Percentiles rank a stretch among this genome's conserved stretches.
phyloP scores from a whole-genome alignment of 305 asterid species.

The Ilex paraguariensis region DNA sequence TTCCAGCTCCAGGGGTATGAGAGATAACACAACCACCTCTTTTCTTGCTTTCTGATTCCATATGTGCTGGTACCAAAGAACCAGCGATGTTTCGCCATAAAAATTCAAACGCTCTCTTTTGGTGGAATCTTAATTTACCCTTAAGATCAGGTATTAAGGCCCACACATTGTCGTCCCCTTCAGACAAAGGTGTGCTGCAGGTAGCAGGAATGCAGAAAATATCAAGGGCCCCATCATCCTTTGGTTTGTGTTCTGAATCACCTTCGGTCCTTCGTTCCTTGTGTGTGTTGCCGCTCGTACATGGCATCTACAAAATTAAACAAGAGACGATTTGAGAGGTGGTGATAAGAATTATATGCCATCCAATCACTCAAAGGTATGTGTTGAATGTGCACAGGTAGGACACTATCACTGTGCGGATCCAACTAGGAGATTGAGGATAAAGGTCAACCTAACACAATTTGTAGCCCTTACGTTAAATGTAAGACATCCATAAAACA shows the following conservation, averaged over 20 bases:
- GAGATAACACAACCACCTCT: constrained; percentile 97
- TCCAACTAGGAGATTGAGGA: not conserved
- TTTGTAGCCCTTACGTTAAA: not conserved
- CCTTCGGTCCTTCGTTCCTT: constrained; percentile 61
- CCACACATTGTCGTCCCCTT: constrained; percentile 78
- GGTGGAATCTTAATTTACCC: constrained; percentile 64
- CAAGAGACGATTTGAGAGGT: not conserved
- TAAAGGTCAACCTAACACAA: not conserved
- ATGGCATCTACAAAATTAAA: constrained; percentile 31
- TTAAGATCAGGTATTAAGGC: constrained; percentile 78
- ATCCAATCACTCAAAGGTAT: too few relatives aligned
- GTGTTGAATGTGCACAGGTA: not conserved
- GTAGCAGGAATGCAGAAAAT: constrained; percentile 49
- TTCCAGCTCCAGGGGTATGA: constrained; percentile 98
- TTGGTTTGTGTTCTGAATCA: constrained; percentile 28
- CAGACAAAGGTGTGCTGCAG: constrained; percentile 38
- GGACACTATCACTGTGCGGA: not conserved
- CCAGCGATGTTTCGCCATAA: constrained; percentile 97
- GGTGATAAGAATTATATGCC: not conserved
- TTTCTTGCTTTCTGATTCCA: constrained; percentile 53
- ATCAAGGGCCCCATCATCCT: constrained; percentile 28
- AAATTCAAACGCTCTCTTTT: constrained; percentile 78
- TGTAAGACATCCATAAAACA: too few relatives aligned
- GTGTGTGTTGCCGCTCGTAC: constrained; percentile 23
- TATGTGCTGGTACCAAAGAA: constrained; percentile 58